phyloP scores from a whole-genome alignment of 2,329 filamentous ascomycete genomes.

The Sporothrix phasma region DNA sequence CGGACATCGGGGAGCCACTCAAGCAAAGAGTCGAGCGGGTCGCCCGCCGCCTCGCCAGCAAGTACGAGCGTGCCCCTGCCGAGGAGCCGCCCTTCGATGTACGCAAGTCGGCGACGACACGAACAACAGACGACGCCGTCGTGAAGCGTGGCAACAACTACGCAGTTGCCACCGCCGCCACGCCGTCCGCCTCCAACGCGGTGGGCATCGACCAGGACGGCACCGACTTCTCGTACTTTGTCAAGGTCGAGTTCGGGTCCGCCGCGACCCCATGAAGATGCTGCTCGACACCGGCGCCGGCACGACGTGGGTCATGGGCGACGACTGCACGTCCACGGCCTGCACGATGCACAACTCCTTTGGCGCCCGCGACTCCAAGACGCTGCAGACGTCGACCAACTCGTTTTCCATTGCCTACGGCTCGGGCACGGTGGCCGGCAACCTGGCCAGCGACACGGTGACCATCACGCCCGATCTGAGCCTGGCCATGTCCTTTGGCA shows the following conservation, averaged over 20 bases:
- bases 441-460: conserved; percentile 55
- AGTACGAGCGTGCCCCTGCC: conserved; percentile 30
- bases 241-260: conserved; percentile 47
- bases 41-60: conserved; percentile 31
- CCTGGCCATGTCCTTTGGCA: conserved; percentile 57
- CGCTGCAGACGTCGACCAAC: conserved; percentile 43
- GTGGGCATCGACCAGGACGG: conserved; percentile 54
- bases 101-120: conserved; percentile 6
- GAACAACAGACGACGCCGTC: neutral
- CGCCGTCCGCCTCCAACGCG: conserved; percentile 37
- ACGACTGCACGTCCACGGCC: conserved; percentile 53
- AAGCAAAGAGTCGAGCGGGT: conserved; percentile 30
- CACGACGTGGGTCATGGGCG: conserved; percentile 77
- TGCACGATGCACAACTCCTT: conserved; percentile 64
- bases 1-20: conserved; percentile 23
- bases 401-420: conserved; percentile 65
- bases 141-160: conserved; percentile 38
- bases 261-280: conserved; percentile 46
- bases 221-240: conserved; percentile 56
- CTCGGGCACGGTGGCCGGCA: conserved; percentile 61
- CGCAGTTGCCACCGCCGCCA: conserved; percentile 35
- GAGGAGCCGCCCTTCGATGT: conserved; percentile 10
- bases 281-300: conserved; percentile 57
- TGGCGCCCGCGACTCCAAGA: conserved; percentile 54
- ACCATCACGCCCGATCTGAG: conserved; percentile 52